Evolutionary conservation across 1,139 yeast species (phyloP).

Genomic region (Meyerozyma smithsonii): DNA sequence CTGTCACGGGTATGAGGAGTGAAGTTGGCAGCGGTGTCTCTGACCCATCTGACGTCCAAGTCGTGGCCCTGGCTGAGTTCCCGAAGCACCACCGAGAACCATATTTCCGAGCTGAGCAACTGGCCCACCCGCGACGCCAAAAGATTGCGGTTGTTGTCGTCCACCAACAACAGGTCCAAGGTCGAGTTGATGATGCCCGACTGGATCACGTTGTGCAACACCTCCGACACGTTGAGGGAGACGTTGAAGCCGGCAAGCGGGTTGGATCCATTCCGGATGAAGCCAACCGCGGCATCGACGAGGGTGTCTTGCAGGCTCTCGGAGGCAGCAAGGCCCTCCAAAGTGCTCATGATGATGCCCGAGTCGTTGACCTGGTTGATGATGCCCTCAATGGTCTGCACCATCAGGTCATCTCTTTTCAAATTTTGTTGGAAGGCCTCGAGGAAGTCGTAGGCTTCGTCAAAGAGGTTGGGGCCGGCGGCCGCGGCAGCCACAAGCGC

Average conservation of each 20-base stretch:
- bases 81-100: conserved; percentile 26
- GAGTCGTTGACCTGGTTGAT: conserved; percentile 23
- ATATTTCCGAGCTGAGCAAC: conserved; percentile 20
- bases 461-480: background rate
- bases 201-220: conserved; percentile 15
- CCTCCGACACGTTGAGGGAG: conserved; percentile 17
- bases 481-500: background rate
- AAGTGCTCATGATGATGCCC: conserved; percentile 24
- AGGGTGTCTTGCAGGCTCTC: conserved; percentile 19
- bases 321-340: conserved; percentile 27
- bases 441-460: background rate
- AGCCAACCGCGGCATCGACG: conserved; percentile 15
- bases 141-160: conserved; percentile 25
- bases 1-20: conserved; percentile 18
- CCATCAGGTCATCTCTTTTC: background rate
- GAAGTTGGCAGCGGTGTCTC: conserved; percentile 22
- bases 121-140: conserved; percentile 24
- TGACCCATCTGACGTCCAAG: conserved; percentile 26
- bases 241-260: conserved; percentile 15
- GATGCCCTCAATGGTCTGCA: conserved; percentile 7
- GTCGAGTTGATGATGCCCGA: conserved; percentile 27
- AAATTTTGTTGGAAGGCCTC: background rate
- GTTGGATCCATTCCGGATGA: conserved; percentile 5
- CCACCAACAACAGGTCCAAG: conserved; percentile 21
- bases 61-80: conserved; percentile 29